These are phyloP conservation scores for Epipyxis sp. DNA, from an alignment of 108 stramenopile genomes.

Conservation along the genomic window DNA sequence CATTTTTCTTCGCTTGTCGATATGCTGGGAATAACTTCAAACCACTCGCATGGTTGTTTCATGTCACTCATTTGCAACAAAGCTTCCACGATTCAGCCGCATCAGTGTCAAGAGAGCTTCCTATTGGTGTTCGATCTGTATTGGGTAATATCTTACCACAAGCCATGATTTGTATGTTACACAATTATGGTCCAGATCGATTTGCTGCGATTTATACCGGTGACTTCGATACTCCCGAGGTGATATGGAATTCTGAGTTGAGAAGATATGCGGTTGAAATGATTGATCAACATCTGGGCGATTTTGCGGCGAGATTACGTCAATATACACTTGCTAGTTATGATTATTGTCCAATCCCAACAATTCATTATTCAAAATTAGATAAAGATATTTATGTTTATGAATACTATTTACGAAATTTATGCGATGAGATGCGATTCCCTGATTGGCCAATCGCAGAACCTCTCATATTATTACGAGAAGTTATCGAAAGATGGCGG, in stretches of 20 bases:
- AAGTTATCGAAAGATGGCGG: conserved; percentile 65
- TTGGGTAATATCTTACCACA: conserved; percentile 67
- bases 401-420: conserved; percentile 70
- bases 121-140: conserved; percentile 47
- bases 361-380: conserved; percentile 63
- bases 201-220: conserved; percentile 66
- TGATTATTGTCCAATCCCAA: conserved; percentile 73
- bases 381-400: conserved; percentile 71
- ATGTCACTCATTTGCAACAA: conserved; percentile 64
- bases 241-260: conserved; percentile 74
- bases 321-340: conserved; percentile 66
- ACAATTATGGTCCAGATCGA: conserved; percentile 66
- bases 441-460: conserved; percentile 72
- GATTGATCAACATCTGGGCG: conserved; percentile 72
- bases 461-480: conserved; percentile 66
- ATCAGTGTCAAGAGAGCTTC: conserved; percentile 53
- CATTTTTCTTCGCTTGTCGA: conserved; percentile 63
- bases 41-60: conserved; percentile 56
- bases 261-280: conserved; percentile 68
- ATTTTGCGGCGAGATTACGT: conserved; percentile 69
- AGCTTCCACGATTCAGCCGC: conserved; percentile 62
- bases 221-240: conserved; percentile 71
- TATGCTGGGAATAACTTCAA: conserved; percentile 68
- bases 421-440: conserved; percentile 70
- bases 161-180: conserved; percentile 62